Conservation (phyloP, 2,329 filamentous ascomycete species). For the Boeremia exigua region DNA sequence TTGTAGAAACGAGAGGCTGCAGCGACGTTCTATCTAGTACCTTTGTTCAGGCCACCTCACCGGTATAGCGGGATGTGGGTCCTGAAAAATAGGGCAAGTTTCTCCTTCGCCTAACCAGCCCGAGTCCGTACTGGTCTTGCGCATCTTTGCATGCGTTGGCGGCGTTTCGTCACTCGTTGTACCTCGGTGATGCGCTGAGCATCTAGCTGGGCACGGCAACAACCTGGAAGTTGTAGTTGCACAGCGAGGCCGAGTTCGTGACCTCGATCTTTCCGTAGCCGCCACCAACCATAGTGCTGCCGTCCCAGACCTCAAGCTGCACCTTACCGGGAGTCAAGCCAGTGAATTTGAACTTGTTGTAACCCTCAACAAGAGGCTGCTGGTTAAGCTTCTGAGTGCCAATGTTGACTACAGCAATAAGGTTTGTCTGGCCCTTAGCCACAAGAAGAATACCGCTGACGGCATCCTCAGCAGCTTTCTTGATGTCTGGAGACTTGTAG, state of each 20-base stretch:
- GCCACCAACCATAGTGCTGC: conserved; percentile 5
- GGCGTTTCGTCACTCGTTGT: too few species aligned
- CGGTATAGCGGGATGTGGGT: too few species aligned
- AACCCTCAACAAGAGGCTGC: conserved; percentile 20
- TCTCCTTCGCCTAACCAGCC: too few species aligned
- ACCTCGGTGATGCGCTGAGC: too few species aligned
- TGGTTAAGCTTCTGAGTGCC: conserved; percentile 26
- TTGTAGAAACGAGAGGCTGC: too few species aligned
- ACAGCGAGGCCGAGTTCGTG: neutral
- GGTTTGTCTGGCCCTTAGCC: conserved; percentile 18
- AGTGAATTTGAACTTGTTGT: conserved; percentile 31
- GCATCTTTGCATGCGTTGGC: too few species aligned
- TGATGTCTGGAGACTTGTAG: conserved; percentile 41
- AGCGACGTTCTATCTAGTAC: too few species aligned
- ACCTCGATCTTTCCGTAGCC: conserved; percentile 20
- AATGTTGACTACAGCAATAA: conserved; percentile 31
- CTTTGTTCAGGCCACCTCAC: too few species aligned
- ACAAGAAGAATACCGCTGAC: conserved; percentile 21
- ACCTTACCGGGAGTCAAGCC: conserved; percentile 32
- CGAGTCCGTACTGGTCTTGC: too few species aligned
- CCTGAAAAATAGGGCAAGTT: too few species aligned
- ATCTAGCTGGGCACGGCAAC: neutral
- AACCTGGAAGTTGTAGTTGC: conserved; percentile 12
- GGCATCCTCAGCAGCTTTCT: conserved; percentile 13
- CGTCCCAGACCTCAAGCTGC: conserved; percentile 23